Conservation (phyloP, 169 alveolate species). For the Plasmodium chabaudi region DNA sequence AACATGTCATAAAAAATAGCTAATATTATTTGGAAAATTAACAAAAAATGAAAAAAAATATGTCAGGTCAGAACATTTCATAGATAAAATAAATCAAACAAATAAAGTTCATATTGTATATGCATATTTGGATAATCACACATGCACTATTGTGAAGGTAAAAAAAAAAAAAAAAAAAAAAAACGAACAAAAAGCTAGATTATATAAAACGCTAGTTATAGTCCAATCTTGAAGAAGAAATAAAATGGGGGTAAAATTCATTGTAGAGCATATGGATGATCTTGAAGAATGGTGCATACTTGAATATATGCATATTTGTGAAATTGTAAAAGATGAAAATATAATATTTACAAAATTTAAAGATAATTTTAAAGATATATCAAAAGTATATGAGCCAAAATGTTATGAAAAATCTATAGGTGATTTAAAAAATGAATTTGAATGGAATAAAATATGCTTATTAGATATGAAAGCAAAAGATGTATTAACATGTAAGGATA, state of each 20-base stretch:
- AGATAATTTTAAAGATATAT: conserved; percentile 46
- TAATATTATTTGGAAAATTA: too few relatives aligned
- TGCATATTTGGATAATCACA: not conserved
- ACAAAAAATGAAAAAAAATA: too few relatives aligned
- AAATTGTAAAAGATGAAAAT: conserved; percentile 54
- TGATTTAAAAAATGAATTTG: conserved; percentile 43
- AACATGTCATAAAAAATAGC: too few relatives aligned
- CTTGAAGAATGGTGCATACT: conserved; percentile 77
- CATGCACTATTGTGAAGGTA: not conserved
- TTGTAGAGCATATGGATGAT: conserved; percentile 64
- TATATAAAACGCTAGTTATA: not conserved
- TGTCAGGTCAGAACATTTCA: too few relatives aligned
- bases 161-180: conserved; percentile 21
- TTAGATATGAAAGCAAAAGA: conserved; percentile 63
- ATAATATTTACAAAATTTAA: conserved; percentile 72
- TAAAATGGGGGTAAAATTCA: conserved; percentile 15
- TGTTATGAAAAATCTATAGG: conserved; percentile 46
- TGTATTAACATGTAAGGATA: conserved; percentile 46
- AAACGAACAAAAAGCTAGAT: not conserved
- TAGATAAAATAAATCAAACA: not conserved
- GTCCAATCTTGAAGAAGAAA: not conserved
- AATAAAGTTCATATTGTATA: not conserved
- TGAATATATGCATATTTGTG: conserved; percentile 79
- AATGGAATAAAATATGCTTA: conserved; percentile 33
- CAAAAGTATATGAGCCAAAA: conserved; percentile 17